Evolutionary conservation across 768 basidiomycete genomes (phyloP).

Genomic region (Lentinula guzmanii): DNA sequence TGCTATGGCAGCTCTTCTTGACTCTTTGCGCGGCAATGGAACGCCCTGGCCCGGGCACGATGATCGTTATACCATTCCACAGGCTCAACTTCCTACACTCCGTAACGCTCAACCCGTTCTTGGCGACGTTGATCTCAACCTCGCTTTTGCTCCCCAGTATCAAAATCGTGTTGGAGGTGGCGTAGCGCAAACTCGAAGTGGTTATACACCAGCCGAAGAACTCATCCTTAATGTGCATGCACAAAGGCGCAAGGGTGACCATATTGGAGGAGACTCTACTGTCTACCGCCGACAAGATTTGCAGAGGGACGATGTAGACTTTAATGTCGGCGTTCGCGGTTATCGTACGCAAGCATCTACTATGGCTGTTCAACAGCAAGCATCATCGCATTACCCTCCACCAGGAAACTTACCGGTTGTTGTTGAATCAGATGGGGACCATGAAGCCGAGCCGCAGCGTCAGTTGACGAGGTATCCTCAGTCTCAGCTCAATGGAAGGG

Average conservation of each 20-base stretch:
- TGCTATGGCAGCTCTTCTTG: constrained; percentile 24
- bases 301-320: constrained; percentile 20
- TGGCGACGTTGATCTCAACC: constrained; percentile 10
- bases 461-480: constrained; percentile 4
- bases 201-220: constrained; percentile 66
- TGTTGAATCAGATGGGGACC: background rate
- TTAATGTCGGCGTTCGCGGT: constrained; percentile 34
- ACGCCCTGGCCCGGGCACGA: constrained; percentile 14
- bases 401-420: background rate
- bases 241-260: constrained; percentile 11
- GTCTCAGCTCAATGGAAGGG: constrained; percentile 5
- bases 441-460: background rate
- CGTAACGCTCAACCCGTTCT: constrained; percentile 1
- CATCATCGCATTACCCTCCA: background rate
- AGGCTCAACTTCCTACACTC: background rate
- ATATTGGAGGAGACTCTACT: constrained; percentile 29
- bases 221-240: constrained; percentile 54
- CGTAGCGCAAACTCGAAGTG: constrained; percentile 33
- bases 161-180: background rate
- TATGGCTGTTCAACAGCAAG: constrained; percentile 17
- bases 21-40: constrained; percentile 23
- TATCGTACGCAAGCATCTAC: constrained; percentile 34
- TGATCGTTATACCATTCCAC: constrained; percentile 5
- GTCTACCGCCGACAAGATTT: constrained; percentile 20
- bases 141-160: constrained; percentile 7